Conservation (phyloP, 108 stramenopile species). For the Mediolabrus comicus region DNA sequence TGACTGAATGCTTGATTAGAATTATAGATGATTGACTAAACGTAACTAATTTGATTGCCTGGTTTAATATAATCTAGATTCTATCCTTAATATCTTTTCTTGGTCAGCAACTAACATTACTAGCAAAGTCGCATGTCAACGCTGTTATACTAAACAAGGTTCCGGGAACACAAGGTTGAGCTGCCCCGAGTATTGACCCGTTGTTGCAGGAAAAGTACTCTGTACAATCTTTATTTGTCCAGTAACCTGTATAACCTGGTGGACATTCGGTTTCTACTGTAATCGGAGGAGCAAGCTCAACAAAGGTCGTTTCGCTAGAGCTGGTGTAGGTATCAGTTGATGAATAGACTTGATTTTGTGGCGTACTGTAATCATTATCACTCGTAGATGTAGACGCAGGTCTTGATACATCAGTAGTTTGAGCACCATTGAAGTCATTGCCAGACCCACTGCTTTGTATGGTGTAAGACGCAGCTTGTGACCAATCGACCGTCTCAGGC, state of each 20-base stretch:
- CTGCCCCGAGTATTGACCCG: constrained; percentile 16
- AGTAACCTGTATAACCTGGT: constrained; percentile 16
- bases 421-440: constrained; percentile 17
- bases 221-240: constrained; percentile 13
- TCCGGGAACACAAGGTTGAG: constrained; percentile 33
- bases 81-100: no score
- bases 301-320: no score
- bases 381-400: neutral
- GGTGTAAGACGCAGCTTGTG: constrained; percentile 7
- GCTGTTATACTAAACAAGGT: constrained; percentile 46
- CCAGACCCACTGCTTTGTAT: neutral
- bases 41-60: no score
- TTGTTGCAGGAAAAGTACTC: constrained; percentile 26
- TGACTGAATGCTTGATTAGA: no score
- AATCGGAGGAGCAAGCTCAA: neutral
- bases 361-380: neutral
- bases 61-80: no score
- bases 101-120: constrained; percentile 9
- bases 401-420: neutral
- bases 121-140: constrained; percentile 31
- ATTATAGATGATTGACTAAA: no score
- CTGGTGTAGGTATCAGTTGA: neutral
- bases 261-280: constrained; percentile 13
- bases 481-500: constrained; percentile 23
- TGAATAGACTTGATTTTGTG: neutral